phyloP scores from a whole-genome alignment of 805 yeast genomes.

The Torulaspora franciscae region DNA sequence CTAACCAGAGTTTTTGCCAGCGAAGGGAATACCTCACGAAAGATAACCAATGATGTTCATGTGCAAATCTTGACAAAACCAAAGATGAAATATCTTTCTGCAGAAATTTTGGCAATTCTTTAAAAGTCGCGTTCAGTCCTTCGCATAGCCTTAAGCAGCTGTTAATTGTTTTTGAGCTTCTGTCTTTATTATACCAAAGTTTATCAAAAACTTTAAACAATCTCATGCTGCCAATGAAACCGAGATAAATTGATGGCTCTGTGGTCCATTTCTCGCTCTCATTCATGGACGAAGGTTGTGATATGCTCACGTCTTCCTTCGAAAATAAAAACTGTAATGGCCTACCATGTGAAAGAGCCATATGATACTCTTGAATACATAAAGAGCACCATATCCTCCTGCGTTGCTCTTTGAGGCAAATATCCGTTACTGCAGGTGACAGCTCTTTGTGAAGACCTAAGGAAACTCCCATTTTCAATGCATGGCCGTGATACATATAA shows the following conservation, averaged over 20 bases:
- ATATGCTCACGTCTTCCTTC: constrained; percentile 43
- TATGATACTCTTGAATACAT: constrained; percentile 57
- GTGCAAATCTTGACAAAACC: constrained; percentile 34
- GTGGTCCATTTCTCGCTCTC: constrained; percentile 36
- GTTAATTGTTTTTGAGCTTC: constrained; percentile 32
- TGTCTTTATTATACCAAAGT: constrained; percentile 4
- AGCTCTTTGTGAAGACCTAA: constrained; percentile 55
- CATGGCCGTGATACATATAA: constrained; percentile 62
- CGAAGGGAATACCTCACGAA: constrained; percentile 48
- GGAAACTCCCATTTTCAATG: constrained; percentile 62
- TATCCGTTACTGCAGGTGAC: constrained; percentile 17
- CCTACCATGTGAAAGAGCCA: constrained; percentile 60
- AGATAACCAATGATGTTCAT: constrained; percentile 54
- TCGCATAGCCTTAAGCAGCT: constrained; percentile 49
- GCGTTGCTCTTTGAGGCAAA: constrained; percentile 44
- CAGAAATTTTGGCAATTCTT: constrained; percentile 45
- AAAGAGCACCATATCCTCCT: constrained; percentile 67
- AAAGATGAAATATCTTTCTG: constrained; percentile 38
- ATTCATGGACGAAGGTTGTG: constrained; percentile 47
- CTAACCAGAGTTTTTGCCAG: constrained; percentile 57
- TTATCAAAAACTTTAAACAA: constrained; percentile 41
- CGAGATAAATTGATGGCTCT: constrained; percentile 54
- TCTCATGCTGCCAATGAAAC: constrained; percentile 50
- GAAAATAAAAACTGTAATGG: constrained; percentile 49
- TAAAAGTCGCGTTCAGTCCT: constrained; percentile 40